A percentile compares a stretch with the other conserved stretches of the same genome.
Evolutionary conservation across 805 yeast species (phyloP).

Genomic region (Debaryomyces maramus): DNA sequence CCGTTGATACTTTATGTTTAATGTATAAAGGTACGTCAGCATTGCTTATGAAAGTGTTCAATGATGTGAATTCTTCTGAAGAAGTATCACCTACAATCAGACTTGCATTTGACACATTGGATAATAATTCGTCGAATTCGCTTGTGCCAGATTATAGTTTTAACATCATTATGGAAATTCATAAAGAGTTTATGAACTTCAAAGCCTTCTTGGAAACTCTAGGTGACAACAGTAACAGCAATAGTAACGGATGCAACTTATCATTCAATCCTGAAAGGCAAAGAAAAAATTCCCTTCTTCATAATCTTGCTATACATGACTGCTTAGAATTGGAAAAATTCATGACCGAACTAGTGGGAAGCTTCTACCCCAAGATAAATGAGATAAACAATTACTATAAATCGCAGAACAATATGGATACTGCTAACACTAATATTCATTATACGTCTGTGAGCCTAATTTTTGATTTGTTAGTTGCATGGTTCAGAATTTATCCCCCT

Average conservation of each 20-base stretch:
- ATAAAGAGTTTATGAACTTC: slow-evolving; percentile 24
- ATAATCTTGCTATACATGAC: slow-evolving; percentile 9
- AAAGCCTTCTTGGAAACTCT: slow-evolving; percentile 17
- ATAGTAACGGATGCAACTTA: slow-evolving; percentile 4
- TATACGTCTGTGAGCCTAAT: slow-evolving; percentile 30
- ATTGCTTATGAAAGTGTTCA: slow-evolving; percentile 25
- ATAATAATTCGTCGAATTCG: slow-evolving; percentile 21
- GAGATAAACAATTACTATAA: slow-evolving; percentile 27
- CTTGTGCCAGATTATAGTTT: slow-evolving; percentile 37
- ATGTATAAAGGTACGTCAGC: slow-evolving; percentile 37
- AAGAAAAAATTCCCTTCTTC: slow-evolving; percentile 8
- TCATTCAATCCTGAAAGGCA: not conserved
- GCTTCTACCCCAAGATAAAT: slow-evolving; percentile 26
- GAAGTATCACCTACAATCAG: slow-evolving; percentile 22
- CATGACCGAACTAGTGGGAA: slow-evolving; percentile 24
- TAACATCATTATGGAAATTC: slow-evolving; percentile 27
- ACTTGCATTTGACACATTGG: slow-evolving; percentile 19
- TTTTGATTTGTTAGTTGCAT: slow-evolving; percentile 34
- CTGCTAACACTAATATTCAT: slow-evolving; percentile 16
- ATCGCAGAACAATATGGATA: slow-evolving; percentile 12
- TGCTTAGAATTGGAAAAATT: slow-evolving; percentile 31
- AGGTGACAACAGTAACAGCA: slow-evolving; percentile 4
- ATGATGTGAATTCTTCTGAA: slow-evolving; percentile 16
- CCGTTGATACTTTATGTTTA: slow-evolving; percentile 31
- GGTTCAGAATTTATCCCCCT: slow-evolving; percentile 38